Evolutionary conservation across 768 basidiomycete species (phyloP).

Genomic region (Flagelloscypha sp.): DNA sequence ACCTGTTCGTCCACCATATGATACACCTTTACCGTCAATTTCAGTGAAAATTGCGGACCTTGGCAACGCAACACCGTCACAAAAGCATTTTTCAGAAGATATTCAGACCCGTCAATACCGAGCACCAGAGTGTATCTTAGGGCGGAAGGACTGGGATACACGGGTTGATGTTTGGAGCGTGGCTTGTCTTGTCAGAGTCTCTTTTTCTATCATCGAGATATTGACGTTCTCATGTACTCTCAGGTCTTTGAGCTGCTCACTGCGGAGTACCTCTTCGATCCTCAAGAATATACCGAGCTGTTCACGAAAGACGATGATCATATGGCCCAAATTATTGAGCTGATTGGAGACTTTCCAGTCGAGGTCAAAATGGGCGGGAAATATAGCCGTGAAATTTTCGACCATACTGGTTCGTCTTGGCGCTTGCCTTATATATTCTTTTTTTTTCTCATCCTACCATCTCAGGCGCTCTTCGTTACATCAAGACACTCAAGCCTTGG

Average conservation of each 20-base stretch:
- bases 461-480: constrained; percentile 37
- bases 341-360: constrained; percentile 46
- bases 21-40: no score
- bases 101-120: constrained; percentile 66
- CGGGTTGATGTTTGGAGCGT: constrained; percentile 58
- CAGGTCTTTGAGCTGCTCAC: constrained; percentile 60
- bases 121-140: constrained; percentile 56
- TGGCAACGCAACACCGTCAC: constrained; percentile 60
- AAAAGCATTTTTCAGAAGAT: constrained; percentile 56
- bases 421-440: constrained; percentile 4
- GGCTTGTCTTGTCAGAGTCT: constrained; percentile 50
- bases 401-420: constrained; percentile 33
- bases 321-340: constrained; percentile 59
- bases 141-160: constrained; percentile 50
- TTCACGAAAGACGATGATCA: constrained; percentile 67
- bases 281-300: constrained; percentile 39
- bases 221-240: background rate
- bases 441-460: constrained; percentile 2
- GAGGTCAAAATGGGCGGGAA: constrained; percentile 45
- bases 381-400: constrained; percentile 54
- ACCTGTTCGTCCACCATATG: no score
- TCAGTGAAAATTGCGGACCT: constrained; percentile 63
- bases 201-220: background rate
- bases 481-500: constrained; percentile 41
- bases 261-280: constrained; percentile 60